A percentile compares a stretch with the other conserved stretches of the same genome.
phyloP scores from a whole-genome alignment of 108 stramenopile genomes.

The Nitzschia sp. region DNA sequence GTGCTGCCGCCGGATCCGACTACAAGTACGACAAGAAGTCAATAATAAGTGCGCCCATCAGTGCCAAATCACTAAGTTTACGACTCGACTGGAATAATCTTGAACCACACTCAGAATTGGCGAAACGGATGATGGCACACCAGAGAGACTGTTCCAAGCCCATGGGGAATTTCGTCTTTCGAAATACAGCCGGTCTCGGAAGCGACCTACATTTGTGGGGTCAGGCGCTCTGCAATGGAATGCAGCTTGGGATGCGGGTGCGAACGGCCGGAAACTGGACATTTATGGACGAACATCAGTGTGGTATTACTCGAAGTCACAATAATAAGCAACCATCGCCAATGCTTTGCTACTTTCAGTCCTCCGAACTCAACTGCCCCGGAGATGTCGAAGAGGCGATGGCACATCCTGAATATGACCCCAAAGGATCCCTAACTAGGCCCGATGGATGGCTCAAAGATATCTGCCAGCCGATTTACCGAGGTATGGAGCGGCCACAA shows the following conservation, averaged over 20 bases:
- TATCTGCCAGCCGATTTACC: background rate
- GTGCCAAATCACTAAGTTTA: no score
- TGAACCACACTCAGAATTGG: conserved; percentile 11
- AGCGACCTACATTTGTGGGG: conserved; percentile 52
- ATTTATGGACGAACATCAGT: conserved; percentile 33
- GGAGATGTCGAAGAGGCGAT: conserved; percentile 23
- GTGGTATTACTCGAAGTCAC: background rate
- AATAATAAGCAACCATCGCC: conserved; percentile 17
- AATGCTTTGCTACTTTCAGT: conserved; percentile 54
- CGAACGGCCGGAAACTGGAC: conserved; percentile 41
- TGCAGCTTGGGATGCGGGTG: conserved; percentile 21
- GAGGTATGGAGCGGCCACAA: background rate
- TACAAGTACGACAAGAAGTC: no score
- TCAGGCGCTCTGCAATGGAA: conserved; percentile 47
- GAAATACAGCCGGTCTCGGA: conserved; percentile 52
- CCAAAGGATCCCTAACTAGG: background rate
- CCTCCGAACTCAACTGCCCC: conserved; percentile 47
- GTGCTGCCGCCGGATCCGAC: no score
- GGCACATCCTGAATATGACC: conserved; percentile 2
- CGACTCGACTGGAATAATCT: conserved; percentile 57
- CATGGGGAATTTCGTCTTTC: conserved; percentile 27
- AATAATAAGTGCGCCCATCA: no score
- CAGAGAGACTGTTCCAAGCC: conserved; percentile 41
- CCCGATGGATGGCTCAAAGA: background rate
- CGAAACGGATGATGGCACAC: conserved; percentile 27